Evolutionary conservation across 768 basidiomycete genomes (phyloP), one percentile per base, ranked within the genome.

Genomic region (Asterophora lycoperdoides): DNA sequence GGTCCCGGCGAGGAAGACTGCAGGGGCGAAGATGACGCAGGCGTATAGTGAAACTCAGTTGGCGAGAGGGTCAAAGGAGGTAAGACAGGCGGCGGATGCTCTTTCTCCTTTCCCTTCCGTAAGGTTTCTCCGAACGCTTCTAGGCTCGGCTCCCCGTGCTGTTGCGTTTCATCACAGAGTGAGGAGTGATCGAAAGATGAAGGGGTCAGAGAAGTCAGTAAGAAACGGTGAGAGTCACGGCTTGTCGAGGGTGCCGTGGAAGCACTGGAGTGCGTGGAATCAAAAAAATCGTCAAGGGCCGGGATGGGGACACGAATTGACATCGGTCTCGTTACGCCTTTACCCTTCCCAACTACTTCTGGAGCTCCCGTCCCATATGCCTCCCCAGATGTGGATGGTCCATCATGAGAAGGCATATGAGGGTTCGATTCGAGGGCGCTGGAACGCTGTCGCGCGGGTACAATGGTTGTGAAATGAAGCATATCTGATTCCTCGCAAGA

Each of bases 31-130:
- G 72, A 72, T 52, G 63, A 63, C 39, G 69, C 61, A 42, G 71
- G 60, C 20, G 58, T 62, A 56, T 74, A 78, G 44, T 65, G 68
- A 53, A 86, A 70, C 48, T 73, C 71, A 32, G 83, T 68, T 26
- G 78, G 70, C 43, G 78, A 71, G 58, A 89, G 81, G 28, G 74
- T 68, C 50, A 87, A 70, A 53, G 86, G 84, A 51, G 86, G 84
- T 52, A 87, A 73, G 61, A 72, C 71, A 49, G 86, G 81, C 39
- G 83, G 78, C 39, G 83, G 78, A 50, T 60, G 72, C 68, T 72
- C 82, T 66, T 77, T 86, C 57, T 75, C 80, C 68, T 84, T 89
- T 23, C 75, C 77, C 60, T 78, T 78, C 48, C 66, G 59, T 7
- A 48, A n/a, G 53, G 58, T 44, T 47, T 51, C 36, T 46, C 29